Evolutionary conservation across 169 alveolate species (phyloP).

Genomic region (Babesia ovata): DNA sequence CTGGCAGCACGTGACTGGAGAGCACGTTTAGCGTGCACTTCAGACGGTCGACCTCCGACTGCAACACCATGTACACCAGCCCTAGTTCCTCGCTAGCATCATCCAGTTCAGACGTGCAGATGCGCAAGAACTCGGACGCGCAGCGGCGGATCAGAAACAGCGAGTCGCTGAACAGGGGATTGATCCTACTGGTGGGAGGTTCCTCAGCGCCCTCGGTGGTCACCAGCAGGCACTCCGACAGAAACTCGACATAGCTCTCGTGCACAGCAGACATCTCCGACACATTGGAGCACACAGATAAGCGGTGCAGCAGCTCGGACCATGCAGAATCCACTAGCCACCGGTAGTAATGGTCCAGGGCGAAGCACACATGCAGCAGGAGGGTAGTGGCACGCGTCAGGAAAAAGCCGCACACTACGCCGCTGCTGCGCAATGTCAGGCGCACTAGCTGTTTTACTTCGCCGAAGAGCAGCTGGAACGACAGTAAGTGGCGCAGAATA

Average conservation of each 20-base stretch:
- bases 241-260: constrained; percentile 19
- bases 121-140: constrained; percentile 24
- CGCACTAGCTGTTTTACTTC: constrained; percentile 11
- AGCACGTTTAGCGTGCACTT: constrained; percentile 13
- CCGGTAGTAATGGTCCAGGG: constrained; percentile 17
- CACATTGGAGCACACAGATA: background rate
- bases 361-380: constrained; percentile 14
- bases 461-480: constrained; percentile 11
- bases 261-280: constrained; percentile 11
- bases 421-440: background rate
- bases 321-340: constrained; percentile 22
- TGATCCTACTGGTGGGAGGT: background rate
- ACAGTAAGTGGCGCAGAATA: constrained; percentile 8
- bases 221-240: constrained; percentile 27
- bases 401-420: constrained; percentile 16
- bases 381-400: constrained; percentile 22
- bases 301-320: constrained; percentile 2
- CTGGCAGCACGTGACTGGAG: constrained; percentile 23
- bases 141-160: constrained; percentile 16
- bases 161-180: constrained; percentile 20
- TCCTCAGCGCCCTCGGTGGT: background rate
- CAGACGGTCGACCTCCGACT: constrained; percentile 8
- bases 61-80: constrained; percentile 3
- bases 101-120: background rate
- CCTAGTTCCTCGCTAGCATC: constrained; percentile 5